Evolutionary conservation across 2,329 filamentous ascomycete species (phyloP).

Genomic region (Fusarium fujikuroi): DNA sequence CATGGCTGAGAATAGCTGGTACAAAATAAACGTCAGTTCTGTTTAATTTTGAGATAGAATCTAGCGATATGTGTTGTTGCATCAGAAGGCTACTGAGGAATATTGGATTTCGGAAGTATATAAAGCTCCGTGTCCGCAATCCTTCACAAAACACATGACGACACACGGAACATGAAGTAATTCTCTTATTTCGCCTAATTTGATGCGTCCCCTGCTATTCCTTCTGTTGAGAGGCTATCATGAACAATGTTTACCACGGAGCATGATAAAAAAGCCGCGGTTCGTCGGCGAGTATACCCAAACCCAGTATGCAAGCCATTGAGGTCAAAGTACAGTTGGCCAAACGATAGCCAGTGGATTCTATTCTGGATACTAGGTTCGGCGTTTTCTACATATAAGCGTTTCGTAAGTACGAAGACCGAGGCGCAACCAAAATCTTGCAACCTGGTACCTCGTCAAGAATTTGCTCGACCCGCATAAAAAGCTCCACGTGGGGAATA

Average conservation of each 20-base stretch:
- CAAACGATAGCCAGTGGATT: neutral
- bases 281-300: neutral
- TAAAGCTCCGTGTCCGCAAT: neutral
- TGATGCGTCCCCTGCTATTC: neutral
- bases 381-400: constrained; percentile 5
- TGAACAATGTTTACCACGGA: neutral
- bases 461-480: constrained; percentile 12
- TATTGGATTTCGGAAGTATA: neutral
- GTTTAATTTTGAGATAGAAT: constrained; percentile 4
- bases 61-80: neutral
- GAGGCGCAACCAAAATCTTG: constrained; percentile 14
- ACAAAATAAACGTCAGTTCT: constrained; percentile 5
- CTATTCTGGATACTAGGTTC: neutral
- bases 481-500: constrained; percentile 16
- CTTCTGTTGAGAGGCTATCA: neutral
- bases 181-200: neutral
- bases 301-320: neutral
- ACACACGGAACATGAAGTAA: neutral
- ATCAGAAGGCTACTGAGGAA: too few species aligned
- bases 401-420: constrained; percentile 26
- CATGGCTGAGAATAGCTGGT: constrained; percentile 6
- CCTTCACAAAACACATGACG: neutral
- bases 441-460: constrained; percentile 22
- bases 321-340: neutral
- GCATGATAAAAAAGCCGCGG: neutral